Evolutionary conservation across 2,329 filamentous ascomycete species (phyloP).

Genomic region (Paracorniculantispora psalliotae): DNA sequence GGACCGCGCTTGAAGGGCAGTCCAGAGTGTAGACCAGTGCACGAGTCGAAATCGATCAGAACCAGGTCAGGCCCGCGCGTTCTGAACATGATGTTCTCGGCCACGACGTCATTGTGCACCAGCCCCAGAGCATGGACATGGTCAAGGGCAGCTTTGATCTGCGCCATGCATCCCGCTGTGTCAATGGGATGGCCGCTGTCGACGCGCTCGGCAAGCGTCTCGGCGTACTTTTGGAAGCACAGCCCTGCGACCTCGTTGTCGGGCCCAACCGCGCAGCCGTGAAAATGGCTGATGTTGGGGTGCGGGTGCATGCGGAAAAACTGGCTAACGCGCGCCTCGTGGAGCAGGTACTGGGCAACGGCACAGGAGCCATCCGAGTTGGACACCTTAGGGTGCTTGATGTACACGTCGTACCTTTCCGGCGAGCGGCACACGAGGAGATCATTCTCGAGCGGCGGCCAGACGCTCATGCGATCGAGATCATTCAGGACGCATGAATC

Average conservation of each 20-base stretch:
- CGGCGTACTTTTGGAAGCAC: not conserved
- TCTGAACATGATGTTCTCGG: conserved; percentile 1
- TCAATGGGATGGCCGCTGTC: not conserved
- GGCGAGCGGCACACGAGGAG: not conserved
- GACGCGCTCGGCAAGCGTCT: conserved; percentile 1
- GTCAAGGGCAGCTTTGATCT: not conserved
- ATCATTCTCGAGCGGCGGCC: not conserved
- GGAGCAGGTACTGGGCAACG: not conserved
- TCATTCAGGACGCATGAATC: not conserved
- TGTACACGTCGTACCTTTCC: not conserved
- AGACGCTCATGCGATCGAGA: not conserved
- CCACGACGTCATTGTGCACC: not conserved
- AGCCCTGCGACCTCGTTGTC: not conserved
- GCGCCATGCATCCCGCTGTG: not conserved
- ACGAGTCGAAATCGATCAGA: conserved; percentile 1
- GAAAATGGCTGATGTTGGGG: not conserved
- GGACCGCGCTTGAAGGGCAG: not conserved
- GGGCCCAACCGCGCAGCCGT: not conserved
- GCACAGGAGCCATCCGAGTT: not conserved
- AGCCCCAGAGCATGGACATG: not conserved
- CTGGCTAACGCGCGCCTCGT: conserved; percentile 4
- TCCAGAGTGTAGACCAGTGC: not conserved
- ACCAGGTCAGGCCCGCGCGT: not conserved
- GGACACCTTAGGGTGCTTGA: not conserved
- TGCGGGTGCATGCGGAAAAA: not conserved